Evolutionary conservation across 148 eudicot genomes (phyloP).

Genomic region (Rhododendron williamsianum): DNA sequence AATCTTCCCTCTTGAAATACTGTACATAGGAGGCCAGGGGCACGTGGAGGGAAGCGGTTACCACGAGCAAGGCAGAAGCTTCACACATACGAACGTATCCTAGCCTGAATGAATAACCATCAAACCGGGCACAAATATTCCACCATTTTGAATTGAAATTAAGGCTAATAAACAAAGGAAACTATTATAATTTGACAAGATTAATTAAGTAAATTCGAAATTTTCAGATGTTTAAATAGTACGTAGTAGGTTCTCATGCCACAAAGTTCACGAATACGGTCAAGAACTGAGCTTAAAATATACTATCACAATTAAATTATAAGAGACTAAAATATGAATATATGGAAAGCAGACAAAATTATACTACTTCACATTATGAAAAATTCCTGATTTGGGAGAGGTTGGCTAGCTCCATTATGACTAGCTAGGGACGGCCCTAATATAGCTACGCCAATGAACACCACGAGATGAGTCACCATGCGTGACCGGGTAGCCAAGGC

Average conservation of each 20-base stretch:
- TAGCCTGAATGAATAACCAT: not conserved
- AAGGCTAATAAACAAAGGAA: not conserved
- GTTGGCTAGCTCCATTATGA: too few species aligned
- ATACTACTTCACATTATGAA: too few species aligned
- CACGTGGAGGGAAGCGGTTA: slow-evolving; percentile 16
- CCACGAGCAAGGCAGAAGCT: slow-evolving; percentile 14
- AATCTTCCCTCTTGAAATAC: not conserved
- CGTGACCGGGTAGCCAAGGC: too few species aligned
- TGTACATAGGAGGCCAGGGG: not conserved
- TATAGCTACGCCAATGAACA: not conserved
- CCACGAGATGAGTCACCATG: too few species aligned
- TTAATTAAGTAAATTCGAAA: not conserved
- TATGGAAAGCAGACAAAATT: too few species aligned
- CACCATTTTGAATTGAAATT: not conserved
- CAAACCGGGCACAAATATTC: not conserved
- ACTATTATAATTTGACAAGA: not conserved
- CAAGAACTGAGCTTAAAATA: not conserved
- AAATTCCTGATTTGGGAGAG: too few species aligned
- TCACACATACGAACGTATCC: slow-evolving; percentile 17
- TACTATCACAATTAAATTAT: not conserved
- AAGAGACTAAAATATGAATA: not conserved
- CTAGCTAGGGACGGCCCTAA: not conserved
- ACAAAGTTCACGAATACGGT: not conserved
- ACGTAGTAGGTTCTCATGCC: not conserved
- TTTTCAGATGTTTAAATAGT: not conserved